Percentiles rank a stretch among this genome's conserved stretches.
Conservation (phyloP, 2,329 filamentous ascomycete genomes). For the Didymella glomerata region DNA sequence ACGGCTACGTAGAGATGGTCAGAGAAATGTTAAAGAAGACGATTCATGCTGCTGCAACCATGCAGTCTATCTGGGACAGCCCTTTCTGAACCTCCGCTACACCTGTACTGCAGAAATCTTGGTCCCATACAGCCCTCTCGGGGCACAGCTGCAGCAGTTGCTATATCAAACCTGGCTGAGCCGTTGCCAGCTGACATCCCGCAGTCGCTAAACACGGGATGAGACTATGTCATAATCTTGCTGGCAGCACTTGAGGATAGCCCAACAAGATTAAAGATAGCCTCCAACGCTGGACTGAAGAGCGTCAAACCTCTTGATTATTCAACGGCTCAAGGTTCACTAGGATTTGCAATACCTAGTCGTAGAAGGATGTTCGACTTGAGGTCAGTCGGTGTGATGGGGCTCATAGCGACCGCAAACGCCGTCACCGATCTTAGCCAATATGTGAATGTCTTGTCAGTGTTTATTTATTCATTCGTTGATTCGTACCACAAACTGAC, state of each 20-base stretch:
- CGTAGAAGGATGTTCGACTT: not conserved
- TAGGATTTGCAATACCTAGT: not conserved
- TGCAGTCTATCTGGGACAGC: not conserved
- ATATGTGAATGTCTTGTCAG: not conserved
- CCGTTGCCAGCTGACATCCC: not conserved
- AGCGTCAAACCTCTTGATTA: too few species aligned
- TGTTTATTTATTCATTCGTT: not conserved
- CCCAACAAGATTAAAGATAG: too few species aligned
- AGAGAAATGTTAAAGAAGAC: not conserved
- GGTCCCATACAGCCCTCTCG: not conserved
- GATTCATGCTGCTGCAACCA: not conserved
- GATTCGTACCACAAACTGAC: not conserved
- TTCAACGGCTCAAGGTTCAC: too few species aligned
- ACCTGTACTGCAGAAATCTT: not conserved
- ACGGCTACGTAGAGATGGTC: not conserved
- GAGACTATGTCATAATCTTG: not conserved
- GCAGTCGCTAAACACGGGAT: not conserved
- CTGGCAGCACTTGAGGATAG: not conserved
- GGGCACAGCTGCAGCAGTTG: not conserved
- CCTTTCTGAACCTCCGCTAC: not conserved
- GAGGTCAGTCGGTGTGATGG: not conserved
- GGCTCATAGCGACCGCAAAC: not conserved
- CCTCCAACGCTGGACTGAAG: too few species aligned
- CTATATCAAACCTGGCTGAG: not conserved
- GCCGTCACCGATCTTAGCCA: not conserved